Evolutionary conservation across 2,329 filamentous ascomycete genomes (phyloP).

Genomic region (Pseudogymnoascus sp.): DNA sequence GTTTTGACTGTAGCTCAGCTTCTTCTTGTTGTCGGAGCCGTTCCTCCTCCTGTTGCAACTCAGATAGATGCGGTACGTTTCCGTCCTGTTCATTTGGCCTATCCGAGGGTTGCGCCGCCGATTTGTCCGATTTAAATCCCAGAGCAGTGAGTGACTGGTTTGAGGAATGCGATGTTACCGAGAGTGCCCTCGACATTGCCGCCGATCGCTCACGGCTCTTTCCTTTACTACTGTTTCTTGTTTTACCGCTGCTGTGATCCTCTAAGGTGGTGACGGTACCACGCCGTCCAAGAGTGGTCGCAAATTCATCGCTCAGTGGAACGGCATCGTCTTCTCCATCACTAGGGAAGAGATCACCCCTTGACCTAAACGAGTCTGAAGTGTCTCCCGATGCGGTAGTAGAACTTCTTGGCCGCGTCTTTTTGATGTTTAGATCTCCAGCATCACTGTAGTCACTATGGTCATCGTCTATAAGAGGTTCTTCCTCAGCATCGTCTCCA

Average conservation of each 20-base stretch:
- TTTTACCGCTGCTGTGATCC: constrained; percentile 64
- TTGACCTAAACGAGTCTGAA: constrained; percentile 76
- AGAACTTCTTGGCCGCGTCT: constrained; percentile 61
- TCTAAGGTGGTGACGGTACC: constrained; percentile 54
- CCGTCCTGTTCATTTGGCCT: constrained; percentile 18
- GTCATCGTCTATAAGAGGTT: constrained; percentile 64
- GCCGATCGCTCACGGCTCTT: constrained; percentile 41
- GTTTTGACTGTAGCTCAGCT: constrained; percentile 46
- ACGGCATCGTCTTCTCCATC: constrained; percentile 83
- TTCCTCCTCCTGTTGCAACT: constrained; percentile 50
- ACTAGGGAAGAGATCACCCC: constrained; percentile 86
- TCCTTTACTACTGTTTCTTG: constrained; percentile 50
- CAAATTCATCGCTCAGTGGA: constrained; percentile 88
- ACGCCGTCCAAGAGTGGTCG: constrained; percentile 70
- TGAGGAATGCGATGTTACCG: constrained; percentile 37
- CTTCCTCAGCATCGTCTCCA: constrained; percentile 49
- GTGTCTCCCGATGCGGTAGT: constrained; percentile 77
- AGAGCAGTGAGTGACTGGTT: constrained; percentile 20
- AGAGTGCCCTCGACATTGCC: constrained; percentile 46
- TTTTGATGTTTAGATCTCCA: constrained; percentile 19
- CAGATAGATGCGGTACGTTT: constrained; percentile 42
- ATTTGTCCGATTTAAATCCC: constrained; percentile 23
- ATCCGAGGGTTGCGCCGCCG: constrained; percentile 30
- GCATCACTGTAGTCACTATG: constrained; percentile 39
- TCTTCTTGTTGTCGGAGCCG: constrained; percentile 43